These are phyloP conservation scores for Xerocomellus intermedius DNA, from an alignment of 768 basidiomycete species.

Conservation along the genomic window DNA sequence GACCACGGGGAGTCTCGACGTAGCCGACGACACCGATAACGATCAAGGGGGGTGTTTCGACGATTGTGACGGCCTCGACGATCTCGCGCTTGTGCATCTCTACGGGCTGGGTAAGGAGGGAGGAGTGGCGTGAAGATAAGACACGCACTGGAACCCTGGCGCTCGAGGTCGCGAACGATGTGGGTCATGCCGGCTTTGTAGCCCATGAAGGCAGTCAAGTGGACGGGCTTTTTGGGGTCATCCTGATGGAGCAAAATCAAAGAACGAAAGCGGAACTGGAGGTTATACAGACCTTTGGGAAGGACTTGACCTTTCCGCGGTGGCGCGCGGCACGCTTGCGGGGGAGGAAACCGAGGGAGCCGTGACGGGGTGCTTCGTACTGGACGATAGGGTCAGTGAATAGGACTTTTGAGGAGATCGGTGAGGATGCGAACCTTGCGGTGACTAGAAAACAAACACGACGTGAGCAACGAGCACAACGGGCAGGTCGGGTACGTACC, in stretches of 20 bases:
- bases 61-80: slow-evolving; percentile 93
- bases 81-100: slow-evolving; percentile 99
- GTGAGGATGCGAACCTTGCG: slow-evolving; percentile 66
- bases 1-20: slow-evolving; percentile 98
- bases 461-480: not conserved
- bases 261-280: not conserved
- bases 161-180: slow-evolving; percentile 97
- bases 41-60: slow-evolving; percentile 97
- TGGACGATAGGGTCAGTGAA: slow-evolving; percentile 36
- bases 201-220: slow-evolving; percentile 97
- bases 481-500: slow-evolving; percentile 39
- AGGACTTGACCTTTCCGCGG: slow-evolving; percentile 98
- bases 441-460: slow-evolving; percentile 50
- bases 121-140: not conserved
- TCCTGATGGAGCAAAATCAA: slow-evolving; percentile 53
- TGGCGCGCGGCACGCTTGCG: slow-evolving; percentile 96
- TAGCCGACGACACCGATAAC: slow-evolving; percentile 98
- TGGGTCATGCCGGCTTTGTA: slow-evolving; percentile 99
- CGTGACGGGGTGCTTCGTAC: slow-evolving; percentile 99
- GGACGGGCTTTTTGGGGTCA: slow-evolving; percentile 98
- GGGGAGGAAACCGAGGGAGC: slow-evolving; percentile 96
- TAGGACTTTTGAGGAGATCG: not conserved
- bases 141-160: slow-evolving; percentile 95
- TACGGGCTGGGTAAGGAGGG: slow-evolving; percentile 32
- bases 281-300: slow-evolving; percentile 78